These are phyloP conservation scores for Aspergillus sp. DNA, from an alignment of 2,329 filamentous ascomycete species.

Conservation along the genomic window DNA sequence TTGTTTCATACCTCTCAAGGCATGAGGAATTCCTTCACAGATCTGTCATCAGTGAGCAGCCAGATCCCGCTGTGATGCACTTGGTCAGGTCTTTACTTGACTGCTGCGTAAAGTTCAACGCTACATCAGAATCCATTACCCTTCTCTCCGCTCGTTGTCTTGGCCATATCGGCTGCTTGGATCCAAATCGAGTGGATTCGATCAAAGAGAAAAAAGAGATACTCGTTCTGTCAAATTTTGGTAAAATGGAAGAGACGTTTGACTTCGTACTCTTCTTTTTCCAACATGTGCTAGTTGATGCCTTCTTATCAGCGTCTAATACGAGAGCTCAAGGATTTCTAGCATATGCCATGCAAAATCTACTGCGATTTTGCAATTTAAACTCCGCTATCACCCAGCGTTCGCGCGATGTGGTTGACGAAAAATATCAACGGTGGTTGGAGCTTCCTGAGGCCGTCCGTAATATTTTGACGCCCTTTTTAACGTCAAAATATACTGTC, in stretches of 20 bases:
- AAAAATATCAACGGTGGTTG: constrained; percentile 72
- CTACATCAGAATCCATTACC: constrained; percentile 65
- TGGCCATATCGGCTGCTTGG: constrained; percentile 85
- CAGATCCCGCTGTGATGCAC: constrained; percentile 69
- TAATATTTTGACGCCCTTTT: constrained; percentile 82
- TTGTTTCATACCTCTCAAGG: constrained; percentile 68
- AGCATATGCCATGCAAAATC: constrained; percentile 90
- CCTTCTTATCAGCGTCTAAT: constrained; percentile 88
- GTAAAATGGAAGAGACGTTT: constrained; percentile 71
- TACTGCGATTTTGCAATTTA: constrained; percentile 76
- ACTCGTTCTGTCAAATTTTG: constrained; percentile 84
- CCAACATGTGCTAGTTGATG: constrained; percentile 82
- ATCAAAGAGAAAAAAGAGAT: constrained; percentile 78
- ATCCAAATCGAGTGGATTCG: constrained; percentile 84
- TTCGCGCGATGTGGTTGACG: constrained; percentile 54
- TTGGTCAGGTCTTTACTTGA: constrained; percentile 80
- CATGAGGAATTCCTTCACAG: constrained; percentile 79
- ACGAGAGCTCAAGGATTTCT: constrained; percentile 85
- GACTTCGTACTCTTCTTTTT: constrained; percentile 85
- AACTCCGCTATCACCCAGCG: constrained; percentile 55
- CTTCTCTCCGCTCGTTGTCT: constrained; percentile 77
- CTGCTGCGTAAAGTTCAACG: constrained; percentile 77
- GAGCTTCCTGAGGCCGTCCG: constrained; percentile 73
- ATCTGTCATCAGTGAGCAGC: constrained; percentile 78
- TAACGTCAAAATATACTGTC: constrained; percentile 79